phyloP scores from a whole-genome alignment of 225 moss, liverwort and hornwort species.

The Asterella californica region DNA sequence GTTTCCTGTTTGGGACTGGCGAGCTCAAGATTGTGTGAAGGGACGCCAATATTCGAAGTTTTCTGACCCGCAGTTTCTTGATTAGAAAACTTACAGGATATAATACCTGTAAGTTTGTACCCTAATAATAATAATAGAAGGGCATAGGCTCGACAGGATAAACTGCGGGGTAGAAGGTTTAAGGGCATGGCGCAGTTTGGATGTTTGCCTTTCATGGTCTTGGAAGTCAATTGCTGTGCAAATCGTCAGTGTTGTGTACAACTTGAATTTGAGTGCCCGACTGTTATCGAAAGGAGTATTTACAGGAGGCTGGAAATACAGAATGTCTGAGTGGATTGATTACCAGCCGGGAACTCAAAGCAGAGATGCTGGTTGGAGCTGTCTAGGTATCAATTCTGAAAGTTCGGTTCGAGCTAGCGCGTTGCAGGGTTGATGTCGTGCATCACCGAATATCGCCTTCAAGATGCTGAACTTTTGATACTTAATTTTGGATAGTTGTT shows the following conservation, averaged over 20 bases:
- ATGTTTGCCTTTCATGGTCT: neutral
- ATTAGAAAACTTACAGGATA: neutral
- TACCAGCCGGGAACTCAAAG: neutral
- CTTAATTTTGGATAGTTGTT: neutral
- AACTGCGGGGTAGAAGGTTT: neutral
- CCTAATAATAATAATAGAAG: too few species aligned
- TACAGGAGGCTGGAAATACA: neutral
- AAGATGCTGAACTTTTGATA: neutral
- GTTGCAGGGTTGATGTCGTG: neutral
- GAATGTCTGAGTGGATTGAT: neutral
- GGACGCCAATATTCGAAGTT: neutral
- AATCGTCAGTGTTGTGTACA: neutral
- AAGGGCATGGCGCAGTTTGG: neutral
- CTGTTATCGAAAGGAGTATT: neutral
- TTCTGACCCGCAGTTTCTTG: neutral
- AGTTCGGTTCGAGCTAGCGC: neutral
- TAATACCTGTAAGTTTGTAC: neutral
- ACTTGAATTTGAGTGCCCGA: neutral
- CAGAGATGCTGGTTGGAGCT: neutral
- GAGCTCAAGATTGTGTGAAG: neutral
- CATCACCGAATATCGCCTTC: neutral
- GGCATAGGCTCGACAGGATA: neutral
- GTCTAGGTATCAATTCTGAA: neutral
- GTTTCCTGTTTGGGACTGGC: neutral
- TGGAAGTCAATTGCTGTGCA: neutral